A percentile compares a stretch with the other conserved stretches of the same genome.
Evolutionary conservation across 345 rosid genomes (phyloP).

Genomic region (Eucalyptus sp.): DNA sequence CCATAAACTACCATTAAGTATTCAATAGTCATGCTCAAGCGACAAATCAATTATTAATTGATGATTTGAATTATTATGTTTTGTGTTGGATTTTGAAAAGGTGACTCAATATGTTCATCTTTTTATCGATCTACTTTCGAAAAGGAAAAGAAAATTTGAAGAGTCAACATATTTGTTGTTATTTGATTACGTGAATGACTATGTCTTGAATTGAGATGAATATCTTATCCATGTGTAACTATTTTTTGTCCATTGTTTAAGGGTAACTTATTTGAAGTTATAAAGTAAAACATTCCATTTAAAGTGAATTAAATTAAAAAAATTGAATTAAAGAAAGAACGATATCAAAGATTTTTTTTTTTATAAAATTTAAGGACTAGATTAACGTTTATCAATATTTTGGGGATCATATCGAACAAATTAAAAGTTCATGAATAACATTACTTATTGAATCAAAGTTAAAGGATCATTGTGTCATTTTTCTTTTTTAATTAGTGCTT

Average conservation of each 20-base stretch:
- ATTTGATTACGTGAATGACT: background rate
- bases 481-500: background rate
- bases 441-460: background rate
- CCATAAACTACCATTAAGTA: background rate
- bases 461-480: background rate
- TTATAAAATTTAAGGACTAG: background rate
- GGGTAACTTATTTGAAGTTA: background rate
- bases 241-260: background rate
- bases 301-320: background rate
- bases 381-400: background rate
- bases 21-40: background rate
- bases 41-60: background rate
- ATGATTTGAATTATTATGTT: background rate
- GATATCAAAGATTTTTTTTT: background rate
- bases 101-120: background rate
- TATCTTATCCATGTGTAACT: background rate
- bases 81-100: background rate
- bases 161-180: background rate
- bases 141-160: background rate
- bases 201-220: background rate
- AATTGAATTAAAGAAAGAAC: background rate
- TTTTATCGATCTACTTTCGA: background rate
- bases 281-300: background rate
- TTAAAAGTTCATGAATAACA: fast-evolving
- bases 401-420: fast-evolving